Conservation (phyloP, 1,284 basidiomycete genomes). For the Ustilago shanxiensis region DNA sequence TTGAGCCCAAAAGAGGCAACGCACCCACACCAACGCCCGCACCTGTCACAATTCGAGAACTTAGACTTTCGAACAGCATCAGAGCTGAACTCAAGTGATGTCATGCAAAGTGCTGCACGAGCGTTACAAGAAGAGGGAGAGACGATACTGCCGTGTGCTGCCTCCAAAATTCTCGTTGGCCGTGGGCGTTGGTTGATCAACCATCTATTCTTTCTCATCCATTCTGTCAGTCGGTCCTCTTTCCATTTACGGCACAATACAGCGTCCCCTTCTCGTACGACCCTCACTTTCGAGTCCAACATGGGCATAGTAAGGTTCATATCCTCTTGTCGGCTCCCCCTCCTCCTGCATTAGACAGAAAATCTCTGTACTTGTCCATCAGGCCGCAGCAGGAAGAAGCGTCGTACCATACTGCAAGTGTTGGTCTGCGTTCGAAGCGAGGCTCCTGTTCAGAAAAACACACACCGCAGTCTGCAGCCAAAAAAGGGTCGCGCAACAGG, state of each 20-base stretch:
- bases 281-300: neutral
- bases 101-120: conserved; percentile 32
- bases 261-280: conserved; percentile 16
- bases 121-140: neutral
- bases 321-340: no score
- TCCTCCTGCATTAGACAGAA: no score
- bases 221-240: conserved; percentile 2
- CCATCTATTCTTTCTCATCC: conserved; percentile 22
- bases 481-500: neutral
- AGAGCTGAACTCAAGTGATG: conserved; percentile 19
- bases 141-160: conserved; percentile 3
- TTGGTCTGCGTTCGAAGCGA: neutral
- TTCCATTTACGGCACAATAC: conserved; percentile 29
- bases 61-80: conserved; percentile 23
- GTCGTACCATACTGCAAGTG: neutral
- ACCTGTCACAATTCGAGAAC: neutral
- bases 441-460: neutral
- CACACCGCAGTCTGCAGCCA: conserved; percentile 7
- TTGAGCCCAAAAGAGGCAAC: conserved; percentile 31
- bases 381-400: no score
- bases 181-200: conserved; percentile 32
- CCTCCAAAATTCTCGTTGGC: conserved; percentile 18
- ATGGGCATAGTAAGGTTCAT: no score
- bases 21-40: neutral
- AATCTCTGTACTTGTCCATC: no score